A percentile compares a stretch with the other conserved stretches of the same genome.
Conservation (phyloP, 2,329 filamentous ascomycete genomes). For the Monilinia laxa region DNA sequence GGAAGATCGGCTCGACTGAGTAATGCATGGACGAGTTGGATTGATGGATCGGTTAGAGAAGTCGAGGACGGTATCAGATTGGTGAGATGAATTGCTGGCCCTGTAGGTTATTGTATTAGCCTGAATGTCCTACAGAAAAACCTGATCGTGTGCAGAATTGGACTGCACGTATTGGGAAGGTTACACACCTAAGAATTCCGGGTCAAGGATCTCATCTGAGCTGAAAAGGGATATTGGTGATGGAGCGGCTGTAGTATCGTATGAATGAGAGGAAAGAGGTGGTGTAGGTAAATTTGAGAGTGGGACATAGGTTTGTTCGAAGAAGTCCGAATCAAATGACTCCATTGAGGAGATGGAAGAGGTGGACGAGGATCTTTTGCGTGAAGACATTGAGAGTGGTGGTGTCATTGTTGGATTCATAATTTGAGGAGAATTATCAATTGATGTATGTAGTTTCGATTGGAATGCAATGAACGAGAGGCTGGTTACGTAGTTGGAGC, state of each 20-base stretch:
- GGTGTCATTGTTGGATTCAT: conserved; percentile 25
- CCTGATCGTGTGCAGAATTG: conserved; percentile 9
- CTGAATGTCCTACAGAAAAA: conserved; percentile 22
- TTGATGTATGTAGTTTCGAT: background rate
- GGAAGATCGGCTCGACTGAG: conserved; percentile 58
- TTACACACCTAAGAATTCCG: conserved; percentile 36
- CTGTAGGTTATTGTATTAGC: conserved; percentile 45
- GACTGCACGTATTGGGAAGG: conserved; percentile 24
- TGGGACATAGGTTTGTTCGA: conserved; percentile 60
- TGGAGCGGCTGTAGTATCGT: conserved; percentile 27
- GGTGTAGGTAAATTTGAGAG: conserved; percentile 68
- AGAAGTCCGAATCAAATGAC: conserved; percentile 51
- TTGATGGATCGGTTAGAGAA: conserved; percentile 58
- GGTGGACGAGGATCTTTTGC: conserved; percentile 28
- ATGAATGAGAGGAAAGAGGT: conserved; percentile 50
- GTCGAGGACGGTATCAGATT: conserved; percentile 65
- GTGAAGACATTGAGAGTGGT: conserved; percentile 29
- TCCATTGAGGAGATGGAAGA: conserved; percentile 32
- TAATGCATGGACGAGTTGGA: conserved; percentile 59
- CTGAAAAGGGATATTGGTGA: conserved; percentile 30
- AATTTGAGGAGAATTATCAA: background rate
- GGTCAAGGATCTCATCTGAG: conserved; percentile 35
- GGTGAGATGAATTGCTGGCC: conserved; percentile 64
- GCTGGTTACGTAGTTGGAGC: background rate
- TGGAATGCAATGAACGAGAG: conserved; percentile 4